These are phyloP conservation scores for Xylariomycetidae sp. DNA, from an alignment of 2,329 filamentous ascomycete genomes.

Conservation along the genomic window DNA sequence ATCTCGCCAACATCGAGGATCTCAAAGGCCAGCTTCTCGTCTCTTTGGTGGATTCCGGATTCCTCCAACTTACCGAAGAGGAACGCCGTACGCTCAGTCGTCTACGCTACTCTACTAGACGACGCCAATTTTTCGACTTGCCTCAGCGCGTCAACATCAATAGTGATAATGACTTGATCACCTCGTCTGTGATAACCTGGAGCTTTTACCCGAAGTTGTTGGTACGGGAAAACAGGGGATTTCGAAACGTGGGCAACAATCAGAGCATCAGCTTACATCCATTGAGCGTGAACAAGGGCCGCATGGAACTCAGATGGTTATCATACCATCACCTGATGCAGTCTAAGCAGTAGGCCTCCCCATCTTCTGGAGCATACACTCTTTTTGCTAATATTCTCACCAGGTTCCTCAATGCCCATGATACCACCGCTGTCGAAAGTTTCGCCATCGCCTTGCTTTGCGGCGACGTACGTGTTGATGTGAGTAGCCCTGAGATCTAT, in stretches of 20 bases:
- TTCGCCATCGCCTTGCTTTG: slow-evolving; percentile 81
- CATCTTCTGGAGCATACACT: too few species aligned
- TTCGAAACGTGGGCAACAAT: slow-evolving; percentile 90
- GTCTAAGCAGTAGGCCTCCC: slow-evolving; percentile 70
- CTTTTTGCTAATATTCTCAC: too few species aligned
- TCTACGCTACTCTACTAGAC: slow-evolving; percentile 61
- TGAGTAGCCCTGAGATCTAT: too few species aligned
- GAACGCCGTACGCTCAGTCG: slow-evolving; percentile 67
- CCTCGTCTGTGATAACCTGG: slow-evolving; percentile 81
- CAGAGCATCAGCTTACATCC: slow-evolving; percentile 84
- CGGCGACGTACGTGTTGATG: slow-evolving; percentile 83
- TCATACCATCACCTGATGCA: slow-evolving; percentile 99
- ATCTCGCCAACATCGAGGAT: slow-evolving; percentile 87
- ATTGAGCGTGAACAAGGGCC: slow-evolving; percentile 79
- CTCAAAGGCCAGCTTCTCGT: slow-evolving; percentile 87
- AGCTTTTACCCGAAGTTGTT: slow-evolving; percentile 95
- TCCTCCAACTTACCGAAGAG: slow-evolving; percentile 68
- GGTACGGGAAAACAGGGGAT: slow-evolving; percentile 73
- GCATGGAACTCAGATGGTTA: slow-evolving; percentile 68
- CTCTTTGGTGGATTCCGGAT: slow-evolving; percentile 79
- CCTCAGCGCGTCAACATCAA: slow-evolving; percentile 71
- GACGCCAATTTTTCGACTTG: slow-evolving; percentile 75
- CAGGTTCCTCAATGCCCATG: slow-evolving; percentile 82
- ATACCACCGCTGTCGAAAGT: slow-evolving; percentile 75
- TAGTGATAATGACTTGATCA: slow-evolving; percentile 73